phyloP scores from a whole-genome alignment of 2,329 filamentous ascomycete species.

The Fusarium circinatum region DNA sequence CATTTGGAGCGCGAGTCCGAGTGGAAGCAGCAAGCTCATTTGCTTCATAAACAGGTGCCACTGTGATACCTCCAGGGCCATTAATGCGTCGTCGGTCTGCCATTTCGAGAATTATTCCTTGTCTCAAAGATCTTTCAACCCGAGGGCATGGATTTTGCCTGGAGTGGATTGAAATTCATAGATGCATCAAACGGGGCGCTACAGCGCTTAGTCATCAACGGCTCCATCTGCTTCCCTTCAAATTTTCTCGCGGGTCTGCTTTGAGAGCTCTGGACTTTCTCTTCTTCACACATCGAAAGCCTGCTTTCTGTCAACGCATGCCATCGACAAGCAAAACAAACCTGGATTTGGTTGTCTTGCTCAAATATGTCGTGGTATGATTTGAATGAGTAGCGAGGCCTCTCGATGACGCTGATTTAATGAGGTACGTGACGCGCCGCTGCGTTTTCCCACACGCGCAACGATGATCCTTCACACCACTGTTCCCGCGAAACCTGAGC shows the following conservation, averaged over 20 bases:
- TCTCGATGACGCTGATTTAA: constrained; percentile 2
- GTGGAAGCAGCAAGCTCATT: constrained; percentile 55
- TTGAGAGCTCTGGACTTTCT: constrained; percentile 14
- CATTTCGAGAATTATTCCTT: constrained; percentile 59
- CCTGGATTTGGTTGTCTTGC: background rate
- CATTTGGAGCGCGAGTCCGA: constrained; percentile 71
- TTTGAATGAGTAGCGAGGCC: background rate
- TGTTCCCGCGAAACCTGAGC: constrained; percentile 72
- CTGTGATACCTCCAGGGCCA: constrained; percentile 81
- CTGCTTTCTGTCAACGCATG: background rate
- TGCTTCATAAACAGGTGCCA: constrained; percentile 76
- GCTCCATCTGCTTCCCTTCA: constrained; percentile 29
- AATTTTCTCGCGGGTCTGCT: constrained; percentile 32
- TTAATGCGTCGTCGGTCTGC: constrained; percentile 91
- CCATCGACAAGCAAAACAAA: background rate
- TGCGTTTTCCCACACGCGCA: constrained; percentile 23
- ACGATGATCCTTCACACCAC: constrained; percentile 68
- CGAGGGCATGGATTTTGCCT: constrained; percentile 34
- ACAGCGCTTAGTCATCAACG: constrained; percentile 34
- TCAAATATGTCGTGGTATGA: background rate
- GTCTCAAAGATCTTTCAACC: background rate
- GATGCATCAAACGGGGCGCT: constrained; percentile 27
- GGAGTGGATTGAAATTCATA: constrained; percentile 8
- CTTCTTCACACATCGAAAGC: constrained; percentile 25
- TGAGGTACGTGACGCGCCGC: constrained; percentile 38